These are phyloP conservation scores for Kodamaea sp. DNA, from an alignment of 1,139 yeast genomes.

Conservation along the genomic window DNA sequence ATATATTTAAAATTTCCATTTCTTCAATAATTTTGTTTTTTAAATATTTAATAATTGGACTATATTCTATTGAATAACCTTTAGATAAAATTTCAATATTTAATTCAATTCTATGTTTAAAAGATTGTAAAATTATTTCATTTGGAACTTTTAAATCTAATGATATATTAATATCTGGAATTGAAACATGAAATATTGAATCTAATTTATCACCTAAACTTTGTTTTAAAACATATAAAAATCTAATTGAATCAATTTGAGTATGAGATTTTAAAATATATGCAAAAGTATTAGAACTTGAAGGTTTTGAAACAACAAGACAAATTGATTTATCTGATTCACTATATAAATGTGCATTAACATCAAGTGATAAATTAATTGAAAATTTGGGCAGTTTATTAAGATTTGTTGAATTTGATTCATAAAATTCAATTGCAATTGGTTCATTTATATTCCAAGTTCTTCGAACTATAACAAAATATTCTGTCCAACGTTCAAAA, in stretches of 20 bases:
- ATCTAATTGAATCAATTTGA: constrained; percentile 49
- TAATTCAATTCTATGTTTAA: constrained; percentile 7
- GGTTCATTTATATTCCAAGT: constrained; percentile 49
- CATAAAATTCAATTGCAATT: constrained; percentile 59
- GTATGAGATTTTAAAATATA: constrained; percentile 58
- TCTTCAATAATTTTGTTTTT: constrained; percentile 19
- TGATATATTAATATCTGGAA: constrained; percentile 52
- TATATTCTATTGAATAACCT: constrained; percentile 37
- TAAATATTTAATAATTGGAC: constrained; percentile 35
- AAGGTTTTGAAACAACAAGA: constrained; percentile 35
- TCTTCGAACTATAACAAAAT: constrained; percentile 60
- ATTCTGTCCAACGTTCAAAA: constrained; percentile 75
- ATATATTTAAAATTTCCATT: constrained; percentile 8
- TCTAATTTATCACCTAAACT: constrained; percentile 29
- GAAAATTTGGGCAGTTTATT: constrained; percentile 24
- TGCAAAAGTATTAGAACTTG: constrained; percentile 23
- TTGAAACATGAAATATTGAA: constrained; percentile 30
- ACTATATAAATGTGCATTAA: constrained; percentile 55
- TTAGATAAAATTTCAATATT: constrained; percentile 14
- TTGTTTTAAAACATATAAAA: constrained; percentile 60
- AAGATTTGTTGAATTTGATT: constrained; percentile 25
- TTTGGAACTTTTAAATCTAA: constrained; percentile 43
- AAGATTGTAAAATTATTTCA: constrained; percentile 17
- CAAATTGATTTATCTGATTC: constrained; percentile 66
- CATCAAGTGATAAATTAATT: constrained; percentile 19